Conservation (phyloP, 2,329 filamentous ascomycete species). For the Aureobasidium sp. region DNA sequence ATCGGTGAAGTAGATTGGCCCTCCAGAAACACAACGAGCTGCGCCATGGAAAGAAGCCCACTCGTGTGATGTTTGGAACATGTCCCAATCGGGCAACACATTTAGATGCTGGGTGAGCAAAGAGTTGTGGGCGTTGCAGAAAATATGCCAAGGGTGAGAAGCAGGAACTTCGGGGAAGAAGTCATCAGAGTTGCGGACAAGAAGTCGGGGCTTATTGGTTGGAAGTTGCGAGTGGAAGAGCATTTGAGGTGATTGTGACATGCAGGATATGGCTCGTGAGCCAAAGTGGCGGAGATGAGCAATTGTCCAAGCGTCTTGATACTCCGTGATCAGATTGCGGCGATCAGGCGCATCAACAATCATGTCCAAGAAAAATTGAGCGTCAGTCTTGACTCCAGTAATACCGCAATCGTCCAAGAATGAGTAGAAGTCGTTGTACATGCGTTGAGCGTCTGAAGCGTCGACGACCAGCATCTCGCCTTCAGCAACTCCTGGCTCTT, state of each 20-base stretch:
- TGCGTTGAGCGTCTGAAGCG: slow-evolving; percentile 60
- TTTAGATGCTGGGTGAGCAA: slow-evolving; percentile 79
- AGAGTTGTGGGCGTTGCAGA: slow-evolving; percentile 83
- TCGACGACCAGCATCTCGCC: slow-evolving; percentile 65
- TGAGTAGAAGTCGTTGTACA: slow-evolving; percentile 86
- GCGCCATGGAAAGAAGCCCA: slow-evolving; percentile 84
- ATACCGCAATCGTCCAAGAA: slow-evolving; percentile 69
- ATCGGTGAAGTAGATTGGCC: slow-evolving; percentile 92
- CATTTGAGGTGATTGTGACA: slow-evolving; percentile 82
- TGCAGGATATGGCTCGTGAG: slow-evolving; percentile 77
- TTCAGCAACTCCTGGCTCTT: slow-evolving; percentile 48
- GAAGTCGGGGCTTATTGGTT: slow-evolving; percentile 60
- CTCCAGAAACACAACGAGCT: slow-evolving; percentile 79
- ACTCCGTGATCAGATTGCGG: slow-evolving; percentile 61
- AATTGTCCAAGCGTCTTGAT: slow-evolving; percentile 80
- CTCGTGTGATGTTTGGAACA: slow-evolving; percentile 59
- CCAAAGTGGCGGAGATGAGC: slow-evolving; percentile 70
- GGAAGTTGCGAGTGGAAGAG: slow-evolving; percentile 79
- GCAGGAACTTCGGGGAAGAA: slow-evolving; percentile 78
- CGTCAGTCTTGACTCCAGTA: slow-evolving; percentile 87
- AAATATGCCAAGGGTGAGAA: slow-evolving; percentile 91
- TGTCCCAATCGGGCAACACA: slow-evolving; percentile 74
- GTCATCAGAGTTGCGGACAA: slow-evolving; percentile 84
- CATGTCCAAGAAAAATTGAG: slow-evolving; percentile 79
- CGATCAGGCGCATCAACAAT: slow-evolving; percentile 60